Base-by-base conservation (phyloP, 176 grass and related monocot genomes). In the Lolium rigidum region DNA sequence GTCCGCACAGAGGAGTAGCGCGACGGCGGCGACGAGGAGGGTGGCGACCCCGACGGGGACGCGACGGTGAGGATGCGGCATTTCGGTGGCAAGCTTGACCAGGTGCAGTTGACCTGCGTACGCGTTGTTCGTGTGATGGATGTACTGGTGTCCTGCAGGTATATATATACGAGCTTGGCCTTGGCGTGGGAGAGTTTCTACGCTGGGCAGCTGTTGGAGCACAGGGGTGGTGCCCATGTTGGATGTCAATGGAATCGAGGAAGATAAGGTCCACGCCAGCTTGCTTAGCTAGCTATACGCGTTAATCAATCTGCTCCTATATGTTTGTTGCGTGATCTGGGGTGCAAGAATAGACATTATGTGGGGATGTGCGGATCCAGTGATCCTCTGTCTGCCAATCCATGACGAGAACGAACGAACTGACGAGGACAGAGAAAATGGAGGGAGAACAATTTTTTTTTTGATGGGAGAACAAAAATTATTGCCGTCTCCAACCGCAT, bases 191-290 rank as follows among this genome's bases (percentile, higher is more conserved):
- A 11, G 66, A 44, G 10, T 4, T 31, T 64, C n/a, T 24, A 65
- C 15, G 18, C 6, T 57, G 26, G 66, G 69, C 17, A 56, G n/a
- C 20, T 17, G 46, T 17, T 35, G 26, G 7, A 67, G 3, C 9
- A 3, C 28, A 15, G 57, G 10, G 81, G 85, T 91, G 85, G 59
- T 26, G 43, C 2, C 83, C 85, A 91, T 87, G 89, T 80, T 51
- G 58, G 39, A 31, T 35, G 74, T 47, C 85, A n/a, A 80, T 26
- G 44, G 26, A 57, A 58, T 25, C 48, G 18, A 38, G 11, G 9
- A 55, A 28, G 85, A 48, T 15, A 10, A 46, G 57, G 76, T 62
- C 85, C 70, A 87, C 52, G 72, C 78, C 22, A 57, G 28, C 28
- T 31, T 31, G 31, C 28, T 67, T 56, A 58, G 51, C 51, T 55